Percentiles rank a stretch among this genome's conserved stretches.
Conservation (phyloP, 768 basidiomycete genomes). For the Trametes coccinea region DNA sequence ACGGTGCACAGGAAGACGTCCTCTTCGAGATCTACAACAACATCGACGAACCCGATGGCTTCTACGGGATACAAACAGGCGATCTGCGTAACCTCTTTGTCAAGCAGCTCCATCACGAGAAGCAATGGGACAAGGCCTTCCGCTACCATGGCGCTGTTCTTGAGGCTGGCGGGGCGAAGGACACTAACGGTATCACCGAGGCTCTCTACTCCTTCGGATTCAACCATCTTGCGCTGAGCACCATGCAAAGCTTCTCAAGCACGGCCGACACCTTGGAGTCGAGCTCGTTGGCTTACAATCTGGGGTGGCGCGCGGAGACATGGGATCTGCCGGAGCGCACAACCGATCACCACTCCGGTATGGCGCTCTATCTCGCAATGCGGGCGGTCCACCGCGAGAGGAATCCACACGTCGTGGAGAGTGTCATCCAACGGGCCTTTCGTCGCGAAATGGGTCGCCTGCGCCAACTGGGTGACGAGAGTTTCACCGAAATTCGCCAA, state of each 20-base stretch:
- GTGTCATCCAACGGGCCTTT: conserved; percentile 51
- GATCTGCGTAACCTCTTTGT: conserved; percentile 81
- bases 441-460: conserved; percentile 64
- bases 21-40: conserved; percentile 92
- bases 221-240: conserved; percentile 77
- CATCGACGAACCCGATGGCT: conserved; percentile 97
- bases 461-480: conserved; percentile 69
- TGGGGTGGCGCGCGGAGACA: conserved; percentile 92
- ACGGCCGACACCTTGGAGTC: conserved; percentile 21
- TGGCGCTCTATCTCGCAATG: conserved; percentile 74
- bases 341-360: conserved; percentile 46
- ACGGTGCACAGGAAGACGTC: conserved; percentile 56
- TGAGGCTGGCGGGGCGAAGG: conserved; percentile 55
- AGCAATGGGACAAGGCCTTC: conserved; percentile 91
- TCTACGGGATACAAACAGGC: conserved; percentile 85
- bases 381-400: conserved; percentile 83
- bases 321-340: conserved; percentile 87
- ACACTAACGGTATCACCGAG: conserved; percentile 67
- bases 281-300: conserved; percentile 54
- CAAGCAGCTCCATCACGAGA: conserved; percentile 88
- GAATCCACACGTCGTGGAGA: conserved; percentile 49
- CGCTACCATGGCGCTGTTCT: conserved; percentile 83
- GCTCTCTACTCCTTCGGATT: conserved; percentile 92
- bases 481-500: conserved; percentile 72
- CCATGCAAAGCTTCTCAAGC: conserved; percentile 30